Evolutionary conservation across 768 basidiomycete species (phyloP).

Genomic region (Rhodosporidiobolus odoratus): DNA sequence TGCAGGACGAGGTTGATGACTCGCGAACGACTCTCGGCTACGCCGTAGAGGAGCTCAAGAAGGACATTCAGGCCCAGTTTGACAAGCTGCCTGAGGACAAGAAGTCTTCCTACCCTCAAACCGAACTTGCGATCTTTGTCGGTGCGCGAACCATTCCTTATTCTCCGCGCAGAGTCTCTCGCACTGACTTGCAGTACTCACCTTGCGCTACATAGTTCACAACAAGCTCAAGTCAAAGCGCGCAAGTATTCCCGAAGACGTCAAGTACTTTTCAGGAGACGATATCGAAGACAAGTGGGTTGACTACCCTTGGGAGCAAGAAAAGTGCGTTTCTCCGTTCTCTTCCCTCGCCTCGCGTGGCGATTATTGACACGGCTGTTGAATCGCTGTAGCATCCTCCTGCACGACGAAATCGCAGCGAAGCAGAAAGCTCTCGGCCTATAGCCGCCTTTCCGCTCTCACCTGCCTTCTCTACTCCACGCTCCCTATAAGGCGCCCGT

Average conservation of each 20-base stretch:
- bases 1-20: constrained; percentile 50
- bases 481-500: no score
- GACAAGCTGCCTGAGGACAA: constrained; percentile 27
- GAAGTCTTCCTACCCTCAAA: constrained; percentile 60
- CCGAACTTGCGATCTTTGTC: constrained; percentile 87
- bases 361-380: not conserved
- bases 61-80: constrained; percentile 60
- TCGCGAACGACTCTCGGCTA: constrained; percentile 58
- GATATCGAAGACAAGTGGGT: constrained; percentile 51
- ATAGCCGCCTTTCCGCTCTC: not conserved
- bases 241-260: constrained; percentile 62
- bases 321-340: not conserved
- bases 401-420: constrained; percentile 26
- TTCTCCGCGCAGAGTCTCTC: not conserved
- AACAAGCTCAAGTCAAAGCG: constrained; percentile 86
- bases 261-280: constrained; percentile 72
- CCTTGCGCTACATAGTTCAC: constrained; percentile 55
- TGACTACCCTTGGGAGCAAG: constrained; percentile 47
- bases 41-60: constrained; percentile 78
- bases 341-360: not conserved
- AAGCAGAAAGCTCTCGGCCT: constrained; percentile 26
- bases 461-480: not conserved
- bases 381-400: constrained; percentile 21
- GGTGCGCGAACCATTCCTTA: constrained; percentile 43
- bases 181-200: not conserved